Evolutionary conservation across 2,329 filamentous ascomycete species (phyloP).

Genomic region (Alternaria sp.): DNA sequence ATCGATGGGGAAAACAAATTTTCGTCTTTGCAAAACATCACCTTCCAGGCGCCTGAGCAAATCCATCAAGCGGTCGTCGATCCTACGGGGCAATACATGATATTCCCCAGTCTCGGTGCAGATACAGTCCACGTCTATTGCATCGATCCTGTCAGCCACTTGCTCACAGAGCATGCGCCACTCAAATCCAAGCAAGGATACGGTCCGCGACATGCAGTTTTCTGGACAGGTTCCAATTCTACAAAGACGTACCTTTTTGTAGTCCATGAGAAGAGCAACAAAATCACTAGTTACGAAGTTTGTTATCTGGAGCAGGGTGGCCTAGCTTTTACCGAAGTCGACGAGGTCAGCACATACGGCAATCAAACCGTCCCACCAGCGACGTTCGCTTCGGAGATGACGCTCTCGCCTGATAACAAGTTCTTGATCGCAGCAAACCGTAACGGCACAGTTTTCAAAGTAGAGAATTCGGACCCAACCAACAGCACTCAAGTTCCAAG

Average conservation of each 20-base stretch:
- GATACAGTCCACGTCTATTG: conserved; percentile 69
- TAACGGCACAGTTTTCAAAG: conserved; percentile 63
- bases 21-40: conserved; percentile 50
- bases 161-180: conserved; percentile 56
- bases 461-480: conserved; percentile 55
- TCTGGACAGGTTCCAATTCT: conserved; percentile 51
- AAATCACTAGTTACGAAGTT: conserved; percentile 65
- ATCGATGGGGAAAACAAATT: conserved; percentile 19
- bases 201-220: conserved; percentile 72
- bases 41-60: conserved; percentile 55
- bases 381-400: conserved; percentile 62
- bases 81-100: conserved; percentile 68
- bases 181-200: conserved; percentile 60
- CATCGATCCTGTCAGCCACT: conserved; percentile 56
- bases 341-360: conserved; percentile 55
- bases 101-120: conserved; percentile 72
- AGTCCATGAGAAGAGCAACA: conserved; percentile 68
- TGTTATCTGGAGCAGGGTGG: conserved; percentile 55
- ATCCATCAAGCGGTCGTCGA: conserved; percentile 72
- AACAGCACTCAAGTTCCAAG: conserved; percentile 48
- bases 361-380: conserved; percentile 41
- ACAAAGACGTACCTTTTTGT: conserved; percentile 63
- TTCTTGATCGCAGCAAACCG: conserved; percentile 75
- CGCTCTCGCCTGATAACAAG: conserved; percentile 62
- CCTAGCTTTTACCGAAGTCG: conserved; percentile 57